Conservation (phyloP, 129 eudicot species). For the Gnaphalium uliginosum region DNA sequence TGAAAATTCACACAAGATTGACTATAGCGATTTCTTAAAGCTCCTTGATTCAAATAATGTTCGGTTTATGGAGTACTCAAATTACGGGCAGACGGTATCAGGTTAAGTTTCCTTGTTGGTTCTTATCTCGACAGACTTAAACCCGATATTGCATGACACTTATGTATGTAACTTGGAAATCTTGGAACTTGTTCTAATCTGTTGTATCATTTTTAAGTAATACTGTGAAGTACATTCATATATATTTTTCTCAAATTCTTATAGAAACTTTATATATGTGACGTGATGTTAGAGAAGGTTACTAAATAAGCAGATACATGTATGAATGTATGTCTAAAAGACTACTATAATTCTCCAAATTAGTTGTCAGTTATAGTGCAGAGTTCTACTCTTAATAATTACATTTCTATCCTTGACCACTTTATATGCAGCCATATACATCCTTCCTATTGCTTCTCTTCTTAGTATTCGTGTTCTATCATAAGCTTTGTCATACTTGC, state of each 20-base stretch:
- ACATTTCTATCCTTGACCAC: too few species aligned
- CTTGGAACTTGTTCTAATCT: too few species aligned
- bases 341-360: neutral
- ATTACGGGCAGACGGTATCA: slow-evolving; percentile 85
- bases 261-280: too few species aligned
- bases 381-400: too few species aligned
- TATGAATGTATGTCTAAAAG: neutral
- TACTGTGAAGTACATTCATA: too few species aligned
- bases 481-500: neutral
- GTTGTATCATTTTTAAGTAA: too few species aligned
- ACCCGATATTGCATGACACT: too few species aligned
- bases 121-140: too few species aligned
- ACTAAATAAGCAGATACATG: neutral
- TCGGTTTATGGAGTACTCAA: slow-evolving; percentile 88
- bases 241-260: too few species aligned
- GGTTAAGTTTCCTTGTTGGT: slow-evolving; percentile 39
- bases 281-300: too few species aligned
- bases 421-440: neutral
- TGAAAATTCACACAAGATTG: slow-evolving; percentile 66
- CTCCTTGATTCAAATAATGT: slow-evolving; percentile 84
- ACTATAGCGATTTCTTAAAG: slow-evolving; percentile 71
- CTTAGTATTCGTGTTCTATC: neutral
- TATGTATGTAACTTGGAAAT: too few species aligned
- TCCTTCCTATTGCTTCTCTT: neutral
- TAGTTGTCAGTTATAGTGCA: too few species aligned